A percentile compares a stretch with the other conserved stretches of the same genome.
These are phyloP conservation scores for Trypanosoma theileri DNA, from an alignment of 208 protist species.

Conservation along the genomic window DNA sequence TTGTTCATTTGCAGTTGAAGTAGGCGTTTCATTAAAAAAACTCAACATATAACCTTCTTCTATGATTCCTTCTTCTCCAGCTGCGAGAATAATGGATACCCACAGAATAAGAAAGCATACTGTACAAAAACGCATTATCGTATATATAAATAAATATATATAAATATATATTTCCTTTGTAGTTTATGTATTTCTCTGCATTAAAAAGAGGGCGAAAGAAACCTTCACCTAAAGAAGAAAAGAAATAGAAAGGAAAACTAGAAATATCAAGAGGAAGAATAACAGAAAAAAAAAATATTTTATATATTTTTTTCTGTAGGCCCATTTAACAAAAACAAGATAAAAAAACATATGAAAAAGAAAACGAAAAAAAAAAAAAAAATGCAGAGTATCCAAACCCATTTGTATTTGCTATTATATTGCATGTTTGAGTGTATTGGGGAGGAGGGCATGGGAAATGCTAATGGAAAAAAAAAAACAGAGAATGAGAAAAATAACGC, in stretches of 20 bases:
- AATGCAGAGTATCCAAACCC: too few relatives aligned
- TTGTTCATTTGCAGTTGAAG: slow-evolving; percentile 8
- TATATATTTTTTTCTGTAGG: slow-evolving; percentile 1
- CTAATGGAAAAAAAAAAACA: slow-evolving; percentile 9
- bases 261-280: background rate
- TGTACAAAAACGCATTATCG: background rate
- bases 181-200: too few relatives aligned
- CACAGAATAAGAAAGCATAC: background rate
- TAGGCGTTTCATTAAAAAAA: background rate
- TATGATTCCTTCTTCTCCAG: background rate
- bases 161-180: background rate
- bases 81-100: background rate
- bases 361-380: too few relatives aligned
- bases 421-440: too few relatives aligned
- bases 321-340: too few relatives aligned
- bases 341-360: too few relatives aligned
- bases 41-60: background rate
- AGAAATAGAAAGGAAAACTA: background rate
- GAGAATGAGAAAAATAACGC: background rate
- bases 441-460: background rate
- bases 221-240: background rate
- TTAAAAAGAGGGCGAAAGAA: too few relatives aligned
- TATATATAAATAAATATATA: background rate
- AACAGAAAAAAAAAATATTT: background rate
- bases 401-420: too few relatives aligned